phyloP scores from a whole-genome alignment of 306 rosid genomes.

The Cicer yamashitae region DNA sequence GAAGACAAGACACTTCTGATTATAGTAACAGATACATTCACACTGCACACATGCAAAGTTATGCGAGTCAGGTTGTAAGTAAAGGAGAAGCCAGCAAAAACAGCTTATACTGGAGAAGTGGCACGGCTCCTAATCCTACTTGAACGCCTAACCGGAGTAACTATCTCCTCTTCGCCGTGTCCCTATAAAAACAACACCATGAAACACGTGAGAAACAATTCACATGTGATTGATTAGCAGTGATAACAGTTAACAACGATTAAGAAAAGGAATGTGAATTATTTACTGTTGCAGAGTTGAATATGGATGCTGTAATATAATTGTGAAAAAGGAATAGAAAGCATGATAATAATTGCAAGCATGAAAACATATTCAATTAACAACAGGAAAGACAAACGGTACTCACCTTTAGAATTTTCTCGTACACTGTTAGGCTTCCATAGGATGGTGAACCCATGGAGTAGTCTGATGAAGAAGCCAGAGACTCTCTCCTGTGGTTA shows the following conservation, averaged over 20 bases:
- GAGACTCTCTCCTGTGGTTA: constrained; percentile 68
- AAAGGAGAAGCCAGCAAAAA: constrained; percentile 23
- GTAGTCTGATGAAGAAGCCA: constrained; percentile 70
- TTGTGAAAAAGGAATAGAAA: too few species aligned
- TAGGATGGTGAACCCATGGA: constrained; percentile 68
- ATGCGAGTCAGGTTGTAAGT: constrained; percentile 17
- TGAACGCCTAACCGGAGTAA: constrained; percentile 91
- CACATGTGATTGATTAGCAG: neutral
- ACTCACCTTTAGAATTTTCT: constrained; percentile 71
- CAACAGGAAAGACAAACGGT: neutral
- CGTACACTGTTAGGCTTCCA: constrained; percentile 83
- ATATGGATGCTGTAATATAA: too few species aligned
- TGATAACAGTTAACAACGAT: constrained; percentile 6
- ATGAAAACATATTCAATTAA: neutral
- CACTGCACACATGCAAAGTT: neutral
- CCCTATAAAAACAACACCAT: constrained; percentile 50
- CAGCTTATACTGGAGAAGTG: constrained; percentile 56
- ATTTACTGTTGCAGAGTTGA: too few species aligned
- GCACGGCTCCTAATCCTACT: constrained; percentile 66
- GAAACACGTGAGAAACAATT: constrained; percentile 11
- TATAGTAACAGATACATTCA: constrained; percentile 3
- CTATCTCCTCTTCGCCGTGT: constrained; percentile 55
- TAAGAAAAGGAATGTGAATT: too few species aligned
- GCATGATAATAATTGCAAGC: too few species aligned
- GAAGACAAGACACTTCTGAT: constrained; percentile 51